Conservation (phyloP, 164 flowering plant genomes). For the Stephania cephalantha region DNA sequence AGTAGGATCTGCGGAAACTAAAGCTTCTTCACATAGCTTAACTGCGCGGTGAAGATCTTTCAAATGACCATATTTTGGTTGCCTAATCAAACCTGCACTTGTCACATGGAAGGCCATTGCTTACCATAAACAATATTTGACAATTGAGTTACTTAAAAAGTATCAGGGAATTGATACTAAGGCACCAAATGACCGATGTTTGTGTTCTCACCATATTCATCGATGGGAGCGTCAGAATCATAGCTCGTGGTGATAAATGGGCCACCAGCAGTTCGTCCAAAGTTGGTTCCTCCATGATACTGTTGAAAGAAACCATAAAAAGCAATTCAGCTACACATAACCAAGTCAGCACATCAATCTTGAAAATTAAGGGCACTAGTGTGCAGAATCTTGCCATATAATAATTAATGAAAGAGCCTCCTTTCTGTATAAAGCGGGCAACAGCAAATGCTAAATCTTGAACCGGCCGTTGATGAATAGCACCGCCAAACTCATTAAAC, state of each 20-base stretch:
- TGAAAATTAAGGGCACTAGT: background rate
- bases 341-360: background rate
- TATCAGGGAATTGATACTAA: background rate
- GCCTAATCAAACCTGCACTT: slow-evolving; percentile 61
- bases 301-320: slow-evolving; percentile 22
- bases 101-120: background rate
- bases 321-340: background rate
- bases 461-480: slow-evolving; percentile 66
- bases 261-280: slow-evolving; percentile 96
- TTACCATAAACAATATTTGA: background rate
- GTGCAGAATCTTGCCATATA: slow-evolving; percentile 62
- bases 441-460: slow-evolving; percentile 92
- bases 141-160: background rate
- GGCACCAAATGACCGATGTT: background rate
- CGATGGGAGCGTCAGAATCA: slow-evolving; percentile 97
- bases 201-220: slow-evolving; percentile 83
- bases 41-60: slow-evolving; percentile 84
- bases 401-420: slow-evolving; percentile 82
- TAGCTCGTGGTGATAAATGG: slow-evolving; percentile 94
- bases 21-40: slow-evolving; percentile 69
- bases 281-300: slow-evolving; percentile 99
- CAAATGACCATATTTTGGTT: slow-evolving; percentile 92
- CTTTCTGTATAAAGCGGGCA: slow-evolving; percentile 81
- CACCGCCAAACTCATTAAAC: slow-evolving; percentile 87
- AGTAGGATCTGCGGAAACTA: slow-evolving; percentile 78